These are phyloP conservation scores for Toxoplasma gondii DNA, from an alignment of 169 alveolate species.

Conservation along the genomic window DNA sequence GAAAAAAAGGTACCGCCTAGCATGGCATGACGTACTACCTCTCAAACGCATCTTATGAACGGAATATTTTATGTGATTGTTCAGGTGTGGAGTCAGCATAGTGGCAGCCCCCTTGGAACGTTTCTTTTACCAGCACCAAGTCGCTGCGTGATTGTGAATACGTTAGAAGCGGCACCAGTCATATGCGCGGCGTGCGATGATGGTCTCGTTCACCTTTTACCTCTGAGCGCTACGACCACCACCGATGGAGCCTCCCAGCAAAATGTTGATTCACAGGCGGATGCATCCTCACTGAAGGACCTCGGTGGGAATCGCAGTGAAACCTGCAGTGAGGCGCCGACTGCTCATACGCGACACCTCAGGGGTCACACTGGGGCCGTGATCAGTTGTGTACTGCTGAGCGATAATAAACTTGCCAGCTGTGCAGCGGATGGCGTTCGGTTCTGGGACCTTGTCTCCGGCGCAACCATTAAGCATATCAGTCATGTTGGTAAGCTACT, in stretches of 20 bases:
- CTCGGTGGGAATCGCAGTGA: not conserved
- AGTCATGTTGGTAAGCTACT: not conserved
- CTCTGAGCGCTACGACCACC: not conserved
- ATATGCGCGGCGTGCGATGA: slow-evolving; percentile 15
- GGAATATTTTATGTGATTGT: not conserved
- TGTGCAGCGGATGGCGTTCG: slow-evolving; percentile 26
- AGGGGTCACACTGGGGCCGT: slow-evolving; percentile 1
- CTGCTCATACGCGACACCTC: not conserved
- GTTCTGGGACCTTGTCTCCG: not conserved
- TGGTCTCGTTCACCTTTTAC: not conserved
- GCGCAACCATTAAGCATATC: not conserved
- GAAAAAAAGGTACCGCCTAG: too few relatives aligned
- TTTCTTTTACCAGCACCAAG: not conserved
- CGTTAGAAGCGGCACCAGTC: not conserved
- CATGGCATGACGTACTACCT: too few relatives aligned
- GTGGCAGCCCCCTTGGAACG: not conserved
- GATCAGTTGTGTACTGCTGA: not conserved
- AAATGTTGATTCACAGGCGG: not conserved
- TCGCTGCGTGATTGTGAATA: not conserved
- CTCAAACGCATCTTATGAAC: too few relatives aligned
- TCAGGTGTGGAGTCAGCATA: not conserved
- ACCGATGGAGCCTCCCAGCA: not conserved
- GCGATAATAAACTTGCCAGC: not conserved
- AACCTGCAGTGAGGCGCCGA: not conserved
- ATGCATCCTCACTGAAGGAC: not conserved